Evolutionary conservation across 2,329 filamentous ascomycete genomes (phyloP).

Genomic region (Ascochyta viciae-villosae): DNA sequence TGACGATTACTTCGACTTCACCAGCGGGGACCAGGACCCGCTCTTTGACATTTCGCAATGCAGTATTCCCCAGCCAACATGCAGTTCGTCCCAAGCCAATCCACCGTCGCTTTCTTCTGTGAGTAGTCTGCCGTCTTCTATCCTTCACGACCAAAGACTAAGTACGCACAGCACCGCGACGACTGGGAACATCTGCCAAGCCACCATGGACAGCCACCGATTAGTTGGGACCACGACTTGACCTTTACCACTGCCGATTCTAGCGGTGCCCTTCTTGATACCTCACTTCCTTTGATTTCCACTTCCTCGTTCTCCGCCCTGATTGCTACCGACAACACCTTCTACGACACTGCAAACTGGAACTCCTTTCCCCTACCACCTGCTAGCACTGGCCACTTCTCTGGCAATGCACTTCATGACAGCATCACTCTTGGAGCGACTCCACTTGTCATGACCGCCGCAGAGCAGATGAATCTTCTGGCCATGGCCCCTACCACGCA

Average conservation of each 20-base stretch:
- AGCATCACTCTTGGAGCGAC: slow-evolving; percentile 23
- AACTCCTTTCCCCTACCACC: slow-evolving; percentile 29
- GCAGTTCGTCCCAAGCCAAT: slow-evolving; percentile 31
- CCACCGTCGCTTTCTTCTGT: slow-evolving; percentile 32
- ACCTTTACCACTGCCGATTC: slow-evolving; percentile 36
- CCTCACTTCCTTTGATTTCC: slow-evolving; percentile 31
- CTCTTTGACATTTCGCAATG: slow-evolving; percentile 43
- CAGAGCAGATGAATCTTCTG: slow-evolving; percentile 21
- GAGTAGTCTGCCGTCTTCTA: background rate
- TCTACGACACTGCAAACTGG: slow-evolving; percentile 36
- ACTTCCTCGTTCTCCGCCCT: slow-evolving; percentile 31
- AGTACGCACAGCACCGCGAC: slow-evolving; percentile 27
- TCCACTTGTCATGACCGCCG: slow-evolving; percentile 20
- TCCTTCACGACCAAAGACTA: background rate
- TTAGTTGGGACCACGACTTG: slow-evolving; percentile 39
- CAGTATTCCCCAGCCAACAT: slow-evolving; percentile 32
- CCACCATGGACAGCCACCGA: slow-evolving; percentile 35
- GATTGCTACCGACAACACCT: slow-evolving; percentile 26
- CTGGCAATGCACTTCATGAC: slow-evolving; percentile 29
- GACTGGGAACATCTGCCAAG: slow-evolving; percentile 25
- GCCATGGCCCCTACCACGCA: slow-evolving; percentile 28
- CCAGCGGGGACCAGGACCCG: slow-evolving; percentile 47
- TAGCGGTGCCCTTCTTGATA: slow-evolving; percentile 25
- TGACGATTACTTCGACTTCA: slow-evolving; percentile 47
- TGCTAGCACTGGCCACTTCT: slow-evolving; percentile 24